Evolutionary conservation across 768 basidiomycete genomes (phyloP).

Genomic region (Phlegmacium glaucopus): DNA sequence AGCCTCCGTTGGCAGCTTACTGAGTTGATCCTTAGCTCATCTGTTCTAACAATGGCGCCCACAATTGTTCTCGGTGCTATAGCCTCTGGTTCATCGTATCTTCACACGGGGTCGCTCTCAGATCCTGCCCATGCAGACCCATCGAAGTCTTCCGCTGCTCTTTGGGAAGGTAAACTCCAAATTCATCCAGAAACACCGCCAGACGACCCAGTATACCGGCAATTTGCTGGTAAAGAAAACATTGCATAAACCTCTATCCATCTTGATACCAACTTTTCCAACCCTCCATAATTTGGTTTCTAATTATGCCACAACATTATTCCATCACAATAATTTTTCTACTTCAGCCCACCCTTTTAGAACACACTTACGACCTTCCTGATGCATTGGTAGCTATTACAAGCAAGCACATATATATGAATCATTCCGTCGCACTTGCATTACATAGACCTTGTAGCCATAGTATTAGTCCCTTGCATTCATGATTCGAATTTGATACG

Average conservation of each 20-base stretch:
- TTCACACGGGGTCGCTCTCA: constrained; percentile 53
- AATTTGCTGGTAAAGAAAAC: constrained; percentile 24
- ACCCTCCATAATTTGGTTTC: too few relatives aligned
- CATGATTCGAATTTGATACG: too few relatives aligned
- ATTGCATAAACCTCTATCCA: constrained; percentile 15
- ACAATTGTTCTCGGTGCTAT: constrained; percentile 43
- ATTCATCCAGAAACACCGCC: constrained; percentile 81
- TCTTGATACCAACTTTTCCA: background rate
- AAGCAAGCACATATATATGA: constrained; percentile 16
- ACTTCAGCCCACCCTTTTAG: too few relatives aligned
- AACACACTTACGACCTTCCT: too few relatives aligned
- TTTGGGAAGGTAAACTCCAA: constrained; percentile 84
- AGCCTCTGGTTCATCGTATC: constrained; percentile 68
- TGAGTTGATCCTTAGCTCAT: constrained; percentile 22
- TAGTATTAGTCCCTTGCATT: too few relatives aligned
- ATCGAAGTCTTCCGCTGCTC: constrained; percentile 74
- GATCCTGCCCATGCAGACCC: constrained; percentile 78
- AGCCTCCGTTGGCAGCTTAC: background rate
- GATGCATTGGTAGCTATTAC: background rate
- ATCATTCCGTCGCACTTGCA: too few relatives aligned
- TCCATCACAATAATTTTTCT: background rate
- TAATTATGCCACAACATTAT: too few relatives aligned
- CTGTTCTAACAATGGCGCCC: constrained; percentile 50
- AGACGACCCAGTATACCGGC: constrained; percentile 51
- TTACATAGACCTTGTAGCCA: too few relatives aligned